Evolutionary conservation across 805 yeast species (phyloP), one percentile per base, ranked within the genome.

Genomic region (Starmerella kuoi): DNA sequence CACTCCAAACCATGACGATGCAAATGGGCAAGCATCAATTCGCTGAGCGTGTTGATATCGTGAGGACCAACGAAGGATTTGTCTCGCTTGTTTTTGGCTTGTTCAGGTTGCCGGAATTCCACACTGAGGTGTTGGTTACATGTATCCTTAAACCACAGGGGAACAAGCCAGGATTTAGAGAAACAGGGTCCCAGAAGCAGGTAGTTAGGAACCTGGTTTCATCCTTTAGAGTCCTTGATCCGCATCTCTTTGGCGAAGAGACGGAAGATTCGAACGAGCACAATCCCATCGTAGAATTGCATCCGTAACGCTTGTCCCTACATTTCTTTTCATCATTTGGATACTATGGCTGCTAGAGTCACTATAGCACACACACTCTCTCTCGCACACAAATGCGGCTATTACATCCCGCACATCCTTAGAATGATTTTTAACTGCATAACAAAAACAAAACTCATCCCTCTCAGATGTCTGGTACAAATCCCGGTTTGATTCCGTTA

Each of bases 121-220:
- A 35, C 6, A 51, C 55, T 2, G 58, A 54, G 34, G 55, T 54
- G 6, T 32, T 54, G 11, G 24, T 54, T 19, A 54, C 55, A 7
- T 44, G 37, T 28, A 37, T 40, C 3, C 15, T 46, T 18, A 14
- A 33, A 21, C 31, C 37, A 21, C 40, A 21, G 28, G 33, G 14
- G 9, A 18, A 21, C 14, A 12, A 17, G 5, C 19, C 33, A 9
- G 18, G 9, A 9, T 30, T 30, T 5, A 34, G 35, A 27, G 48
- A 37, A 27, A 20, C 35, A 11, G 42, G 42, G 23, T 30, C 46
- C 19, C 54, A 51, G 37, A 37, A 27, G 24, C 11, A 34, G 14
- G 28, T 25, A 7, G 41, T 47, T 21, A 22, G 42, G n/a, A 15
- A 38, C 12, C 21, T 50, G 14, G 44, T 42, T 17, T 32, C 31